These are phyloP conservation scores for Tricholoma furcatifolium DNA, from an alignment of 768 basidiomycete genomes.

Conservation along the genomic window DNA sequence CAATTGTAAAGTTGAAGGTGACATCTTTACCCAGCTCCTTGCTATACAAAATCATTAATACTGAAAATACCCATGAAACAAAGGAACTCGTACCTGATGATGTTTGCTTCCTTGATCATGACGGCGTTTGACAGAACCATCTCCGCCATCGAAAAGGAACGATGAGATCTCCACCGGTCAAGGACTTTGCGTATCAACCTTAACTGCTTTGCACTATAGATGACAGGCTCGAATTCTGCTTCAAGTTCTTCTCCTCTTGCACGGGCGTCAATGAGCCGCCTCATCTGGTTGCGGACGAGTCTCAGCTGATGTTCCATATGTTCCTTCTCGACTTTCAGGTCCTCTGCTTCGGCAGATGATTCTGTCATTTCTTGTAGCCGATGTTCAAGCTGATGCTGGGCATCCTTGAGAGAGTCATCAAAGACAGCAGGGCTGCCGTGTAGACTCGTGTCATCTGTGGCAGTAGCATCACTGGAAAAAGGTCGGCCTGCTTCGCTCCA, in stretches of 20 bases:
- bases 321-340: slow-evolving; percentile 85
- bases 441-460: slow-evolving; percentile 87
- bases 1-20: slow-evolving; percentile 88
- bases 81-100: slow-evolving; percentile 63
- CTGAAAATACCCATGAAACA: background rate
- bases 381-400: slow-evolving; percentile 74
- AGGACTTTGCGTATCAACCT: slow-evolving; percentile 80
- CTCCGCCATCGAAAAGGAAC: slow-evolving; percentile 92
- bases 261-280: slow-evolving; percentile 71
- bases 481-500: slow-evolving; percentile 91
- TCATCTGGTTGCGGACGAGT: slow-evolving; percentile 81
- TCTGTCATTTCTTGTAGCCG: slow-evolving; percentile 60
- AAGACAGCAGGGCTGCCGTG: slow-evolving; percentile 60
- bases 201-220: slow-evolving; percentile 81
- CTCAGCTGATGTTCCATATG: slow-evolving; percentile 90
- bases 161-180: slow-evolving; percentile 81
- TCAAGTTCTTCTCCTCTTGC: slow-evolving; percentile 77
- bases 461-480: slow-evolving; percentile 63
- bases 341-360: slow-evolving; percentile 69
- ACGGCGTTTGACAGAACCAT: slow-evolving; percentile 81
- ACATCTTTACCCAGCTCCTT: slow-evolving; percentile 87
- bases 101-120: slow-evolving; percentile 89
- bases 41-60: slow-evolving; percentile 37
- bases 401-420: slow-evolving; percentile 64
- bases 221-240: slow-evolving; percentile 71